Conservation (phyloP, 2,329 filamentous ascomycete genomes). For the Raffaelea albimanens region DNA sequence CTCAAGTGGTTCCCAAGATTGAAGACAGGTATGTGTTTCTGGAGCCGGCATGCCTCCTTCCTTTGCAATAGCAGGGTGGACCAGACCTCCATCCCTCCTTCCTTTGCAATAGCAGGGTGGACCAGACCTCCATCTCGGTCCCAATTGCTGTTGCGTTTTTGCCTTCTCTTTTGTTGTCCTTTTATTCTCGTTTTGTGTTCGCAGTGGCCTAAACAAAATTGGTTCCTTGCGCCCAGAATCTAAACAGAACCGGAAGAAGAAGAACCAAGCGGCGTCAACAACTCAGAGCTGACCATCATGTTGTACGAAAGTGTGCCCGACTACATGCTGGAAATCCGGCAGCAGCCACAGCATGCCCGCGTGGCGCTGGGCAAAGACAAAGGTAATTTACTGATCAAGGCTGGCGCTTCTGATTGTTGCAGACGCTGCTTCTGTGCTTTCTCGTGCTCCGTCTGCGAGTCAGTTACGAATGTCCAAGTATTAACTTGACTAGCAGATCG, state of each 20-base stretch:
- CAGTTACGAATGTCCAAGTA: background rate
- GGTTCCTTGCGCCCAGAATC: background rate
- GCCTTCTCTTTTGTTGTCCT: background rate
- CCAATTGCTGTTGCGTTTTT: background rate
- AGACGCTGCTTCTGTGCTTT: background rate
- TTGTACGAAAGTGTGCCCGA: constrained; percentile 13
- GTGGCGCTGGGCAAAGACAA: constrained; percentile 68
- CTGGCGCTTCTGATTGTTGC: background rate
- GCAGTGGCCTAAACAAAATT: background rate
- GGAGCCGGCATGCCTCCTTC: too few relatives aligned
- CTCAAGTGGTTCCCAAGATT: constrained; percentile 4
- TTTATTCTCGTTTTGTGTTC: background rate
- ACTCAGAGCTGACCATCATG: constrained; percentile 5
- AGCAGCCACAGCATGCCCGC: constrained; percentile 58
- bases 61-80: too few relatives aligned
- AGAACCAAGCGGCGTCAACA: background rate
- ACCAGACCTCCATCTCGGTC: background rate
- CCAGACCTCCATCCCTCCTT: too few relatives aligned
- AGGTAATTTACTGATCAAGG: constrained; percentile 34
- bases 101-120: too few relatives aligned
- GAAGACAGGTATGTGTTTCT: constrained; percentile 10
- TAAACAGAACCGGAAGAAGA: background rate
- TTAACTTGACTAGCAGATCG: constrained; percentile 43
- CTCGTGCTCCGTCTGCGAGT: too few relatives aligned
- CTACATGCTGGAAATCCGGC: constrained; percentile 37